Conservation (phyloP, 129 eudicot genomes). For the Arctium minus region DNA sequence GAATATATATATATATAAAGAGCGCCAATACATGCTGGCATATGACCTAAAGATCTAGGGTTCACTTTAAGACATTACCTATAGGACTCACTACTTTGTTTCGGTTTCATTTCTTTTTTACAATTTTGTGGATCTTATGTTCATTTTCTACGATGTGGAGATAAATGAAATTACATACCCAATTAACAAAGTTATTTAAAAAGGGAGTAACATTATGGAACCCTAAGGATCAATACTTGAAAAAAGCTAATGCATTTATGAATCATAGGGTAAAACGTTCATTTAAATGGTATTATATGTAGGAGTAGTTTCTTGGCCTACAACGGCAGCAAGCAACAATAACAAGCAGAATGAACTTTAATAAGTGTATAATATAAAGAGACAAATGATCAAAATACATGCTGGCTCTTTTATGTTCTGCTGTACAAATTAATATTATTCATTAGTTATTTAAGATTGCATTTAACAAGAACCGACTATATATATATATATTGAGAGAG, state of each 20-base stretch:
- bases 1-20: not conserved
- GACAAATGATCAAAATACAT: not conserved
- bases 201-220: not conserved
- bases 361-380: not conserved
- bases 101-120: not conserved
- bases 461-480: not conserved
- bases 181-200: not conserved
- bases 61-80: not conserved
- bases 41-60: not conserved
- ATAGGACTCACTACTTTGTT: not conserved
- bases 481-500: not conserved
- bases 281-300: not conserved
- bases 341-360: not conserved
- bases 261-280: not conserved
- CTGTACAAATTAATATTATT: constrained; percentile 10
- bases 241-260: not conserved
- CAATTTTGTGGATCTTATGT: not conserved
- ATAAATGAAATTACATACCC: not conserved
- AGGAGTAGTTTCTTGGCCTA: not conserved
- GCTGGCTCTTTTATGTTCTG: constrained; percentile 3
- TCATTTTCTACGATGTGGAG: not conserved
- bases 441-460: not conserved
- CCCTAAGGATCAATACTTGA: not conserved
- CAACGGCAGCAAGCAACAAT: not conserved
- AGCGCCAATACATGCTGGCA: not conserved